phyloP scores from a whole-genome alignment of 2,329 filamentous ascomycete genomes.

The Trichoderma breve region DNA sequence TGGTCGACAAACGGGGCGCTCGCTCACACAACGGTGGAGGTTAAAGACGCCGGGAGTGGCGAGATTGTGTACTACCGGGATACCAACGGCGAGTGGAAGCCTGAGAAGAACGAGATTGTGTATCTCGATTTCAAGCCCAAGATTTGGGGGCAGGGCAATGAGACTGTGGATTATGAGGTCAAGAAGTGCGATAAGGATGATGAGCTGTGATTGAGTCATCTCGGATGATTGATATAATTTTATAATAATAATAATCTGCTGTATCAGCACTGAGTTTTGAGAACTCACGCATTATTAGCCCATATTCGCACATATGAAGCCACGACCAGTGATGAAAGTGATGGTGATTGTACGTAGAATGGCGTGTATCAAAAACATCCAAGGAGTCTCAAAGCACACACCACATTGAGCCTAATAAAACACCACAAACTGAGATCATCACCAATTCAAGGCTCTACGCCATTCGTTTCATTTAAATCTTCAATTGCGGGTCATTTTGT shows the following conservation, averaged over 20 bases:
- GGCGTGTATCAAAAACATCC: too few relatives aligned
- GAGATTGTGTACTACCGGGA: conserved; percentile 8
- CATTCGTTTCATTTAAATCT: background rate
- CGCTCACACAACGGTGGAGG: background rate
- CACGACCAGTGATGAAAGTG: background rate
- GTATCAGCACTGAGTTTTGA: background rate
- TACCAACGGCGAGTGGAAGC: conserved; percentile 6
- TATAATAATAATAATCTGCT: background rate
- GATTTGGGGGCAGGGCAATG: conserved; percentile 6
- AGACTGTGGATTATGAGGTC: conserved; percentile 11
- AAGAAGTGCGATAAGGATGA: background rate
- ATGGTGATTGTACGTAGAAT: too few relatives aligned
- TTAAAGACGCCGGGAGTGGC: background rate
- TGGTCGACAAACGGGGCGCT: conserved; percentile 5
- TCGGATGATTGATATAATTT: background rate
- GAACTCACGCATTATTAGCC: background rate
- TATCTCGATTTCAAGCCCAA: conserved; percentile 11
- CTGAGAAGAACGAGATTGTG: background rate
- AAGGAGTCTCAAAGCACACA: too few relatives aligned
- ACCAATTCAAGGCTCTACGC: background rate
- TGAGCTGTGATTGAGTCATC: background rate
- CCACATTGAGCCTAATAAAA: too few relatives aligned
- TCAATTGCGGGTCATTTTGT: background rate
- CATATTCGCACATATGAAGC: background rate
- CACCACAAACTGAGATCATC: background rate